phyloP scores from a whole-genome alignment of 2,329 filamentous ascomycete genomes.

The Penicillium sp. region DNA sequence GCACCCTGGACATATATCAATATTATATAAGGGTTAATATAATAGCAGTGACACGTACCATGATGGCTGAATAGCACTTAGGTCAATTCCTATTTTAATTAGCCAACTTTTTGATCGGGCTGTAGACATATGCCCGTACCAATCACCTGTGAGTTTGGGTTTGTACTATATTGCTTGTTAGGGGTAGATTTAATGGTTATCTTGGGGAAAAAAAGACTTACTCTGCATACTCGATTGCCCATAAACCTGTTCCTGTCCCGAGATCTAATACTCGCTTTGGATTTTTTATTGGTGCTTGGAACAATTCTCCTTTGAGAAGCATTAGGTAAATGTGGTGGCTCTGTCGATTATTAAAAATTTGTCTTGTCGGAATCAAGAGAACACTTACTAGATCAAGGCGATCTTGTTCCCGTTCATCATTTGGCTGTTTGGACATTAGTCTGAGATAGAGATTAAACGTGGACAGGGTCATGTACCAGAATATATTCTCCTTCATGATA shows the following conservation, averaged over 20 bases:
- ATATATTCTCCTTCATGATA: slow-evolving; percentile 30
- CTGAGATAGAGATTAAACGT: not conserved
- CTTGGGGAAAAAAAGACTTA: slow-evolving; percentile 14
- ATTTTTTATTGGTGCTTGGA: slow-evolving; percentile 27
- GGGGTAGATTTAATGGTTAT: not conserved
- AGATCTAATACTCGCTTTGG: slow-evolving; percentile 35
- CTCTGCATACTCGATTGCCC: slow-evolving; percentile 42
- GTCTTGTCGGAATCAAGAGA: not conserved
- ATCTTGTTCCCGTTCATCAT: slow-evolving; percentile 37
- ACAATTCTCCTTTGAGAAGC: slow-evolving; percentile 33
- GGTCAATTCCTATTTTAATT: slow-evolving; percentile 28
- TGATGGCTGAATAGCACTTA: slow-evolving; percentile 34
- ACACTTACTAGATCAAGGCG: slow-evolving; percentile 32
- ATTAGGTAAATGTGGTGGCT: slow-evolving; percentile 38
- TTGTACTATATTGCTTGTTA: slow-evolving; percentile 19
- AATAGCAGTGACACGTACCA: slow-evolving; percentile 22
- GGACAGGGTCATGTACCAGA: slow-evolving; percentile 16
- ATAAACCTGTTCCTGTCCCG: slow-evolving; percentile 40
- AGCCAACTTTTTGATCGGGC: not conserved
- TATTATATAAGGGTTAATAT: not conserved
- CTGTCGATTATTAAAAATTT: slow-evolving; percentile 15
- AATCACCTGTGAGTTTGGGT: slow-evolving; percentile 32
- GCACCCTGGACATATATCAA: slow-evolving; percentile 24
- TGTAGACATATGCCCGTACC: slow-evolving; percentile 20
- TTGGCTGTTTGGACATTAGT: slow-evolving; percentile 21